Conservation (phyloP, 352 stramenopile species). For the Plasmopara muralis region DNA sequence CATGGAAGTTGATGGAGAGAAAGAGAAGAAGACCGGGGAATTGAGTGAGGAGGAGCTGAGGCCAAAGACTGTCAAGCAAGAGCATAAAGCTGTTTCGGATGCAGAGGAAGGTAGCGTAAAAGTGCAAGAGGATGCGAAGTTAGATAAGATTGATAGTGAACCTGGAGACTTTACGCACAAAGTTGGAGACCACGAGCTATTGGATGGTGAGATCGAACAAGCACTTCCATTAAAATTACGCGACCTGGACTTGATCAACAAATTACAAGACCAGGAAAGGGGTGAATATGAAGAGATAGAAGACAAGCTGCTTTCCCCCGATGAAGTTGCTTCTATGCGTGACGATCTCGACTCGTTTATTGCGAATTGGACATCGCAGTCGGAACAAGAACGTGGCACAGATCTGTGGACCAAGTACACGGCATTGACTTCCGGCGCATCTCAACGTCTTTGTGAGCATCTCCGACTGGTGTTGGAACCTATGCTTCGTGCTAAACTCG, state of each 20-base stretch:
- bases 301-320: slow-evolving; percentile 38
- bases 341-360: slow-evolving; percentile 79
- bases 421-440: slow-evolving; percentile 87
- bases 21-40: slow-evolving; percentile 34
- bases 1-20: slow-evolving; percentile 64
- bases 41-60: slow-evolving; percentile 26
- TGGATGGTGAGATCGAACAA: slow-evolving; percentile 31
- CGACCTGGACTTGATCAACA: slow-evolving; percentile 33
- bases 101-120: slow-evolving; percentile 16
- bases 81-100: slow-evolving; percentile 18
- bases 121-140: slow-evolving; percentile 18
- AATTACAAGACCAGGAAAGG: slow-evolving; percentile 26
- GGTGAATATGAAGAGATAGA: slow-evolving; percentile 30
- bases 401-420: slow-evolving; percentile 92
- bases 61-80: slow-evolving; percentile 24
- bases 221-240: slow-evolving; percentile 26
- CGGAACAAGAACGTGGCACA: slow-evolving; percentile 38
- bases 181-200: slow-evolving; percentile 24
- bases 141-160: slow-evolving; percentile 20
- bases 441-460: slow-evolving; percentile 97
- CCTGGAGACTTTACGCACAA: slow-evolving; percentile 15
- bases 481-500: slow-evolving; percentile 94
- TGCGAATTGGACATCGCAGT: slow-evolving; percentile 48
- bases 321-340: slow-evolving; percentile 69
- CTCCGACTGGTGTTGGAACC: slow-evolving; percentile 97